Evolutionary conservation across 805 yeast genomes (phyloP).

Genomic region (Wickerhamiella azyma): DNA sequence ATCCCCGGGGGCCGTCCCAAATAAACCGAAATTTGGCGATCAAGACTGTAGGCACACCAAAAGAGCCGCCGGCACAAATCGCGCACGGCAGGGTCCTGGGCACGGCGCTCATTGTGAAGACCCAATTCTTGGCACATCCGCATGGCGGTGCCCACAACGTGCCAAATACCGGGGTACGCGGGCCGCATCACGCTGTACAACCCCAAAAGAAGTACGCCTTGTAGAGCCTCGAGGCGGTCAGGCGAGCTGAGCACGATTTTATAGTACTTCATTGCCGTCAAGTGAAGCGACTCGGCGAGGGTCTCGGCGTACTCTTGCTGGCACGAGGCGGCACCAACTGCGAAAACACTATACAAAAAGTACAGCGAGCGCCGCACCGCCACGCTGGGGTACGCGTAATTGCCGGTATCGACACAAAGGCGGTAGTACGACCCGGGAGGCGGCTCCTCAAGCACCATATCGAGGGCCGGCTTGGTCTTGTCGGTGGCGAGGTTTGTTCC

Average conservation of each 20-base stretch:
- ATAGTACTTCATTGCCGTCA: slow-evolving; percentile 43
- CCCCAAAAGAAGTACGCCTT: slow-evolving; percentile 55
- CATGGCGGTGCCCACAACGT: slow-evolving; percentile 65
- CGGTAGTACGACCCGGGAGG: slow-evolving; percentile 15
- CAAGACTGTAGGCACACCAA: slow-evolving; percentile 83
- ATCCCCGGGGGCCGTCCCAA: slow-evolving; percentile 81
- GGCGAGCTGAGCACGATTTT: slow-evolving; percentile 25
- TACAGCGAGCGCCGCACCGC: slow-evolving; percentile 30
- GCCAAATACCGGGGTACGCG: slow-evolving; percentile 87
- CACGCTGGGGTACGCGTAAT: slow-evolving; percentile 14
- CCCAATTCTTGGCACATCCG: slow-evolving; percentile 76
- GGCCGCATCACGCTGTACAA: slow-evolving; percentile 78
- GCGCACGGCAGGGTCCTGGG: slow-evolving; percentile 11
- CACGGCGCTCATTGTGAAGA: slow-evolving; percentile 49
- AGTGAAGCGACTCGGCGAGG: slow-evolving; percentile 55
- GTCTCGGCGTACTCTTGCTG: slow-evolving; percentile 52
- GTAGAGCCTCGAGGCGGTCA: slow-evolving; percentile 58
- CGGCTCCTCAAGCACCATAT: slow-evolving; percentile 12
- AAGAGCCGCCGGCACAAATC: slow-evolving; percentile 67
- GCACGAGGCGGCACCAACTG: slow-evolving; percentile 64
- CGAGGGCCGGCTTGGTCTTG: slow-evolving; percentile 7
- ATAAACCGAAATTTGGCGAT: slow-evolving; percentile 74
- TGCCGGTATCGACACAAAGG: slow-evolving; percentile 12
- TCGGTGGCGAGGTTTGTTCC: slow-evolving; percentile 35
- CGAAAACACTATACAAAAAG: slow-evolving; percentile 64